These are phyloP conservation scores for Logfia minima DNA, from an alignment of 129 eudicot genomes.

Conservation along the genomic window DNA sequence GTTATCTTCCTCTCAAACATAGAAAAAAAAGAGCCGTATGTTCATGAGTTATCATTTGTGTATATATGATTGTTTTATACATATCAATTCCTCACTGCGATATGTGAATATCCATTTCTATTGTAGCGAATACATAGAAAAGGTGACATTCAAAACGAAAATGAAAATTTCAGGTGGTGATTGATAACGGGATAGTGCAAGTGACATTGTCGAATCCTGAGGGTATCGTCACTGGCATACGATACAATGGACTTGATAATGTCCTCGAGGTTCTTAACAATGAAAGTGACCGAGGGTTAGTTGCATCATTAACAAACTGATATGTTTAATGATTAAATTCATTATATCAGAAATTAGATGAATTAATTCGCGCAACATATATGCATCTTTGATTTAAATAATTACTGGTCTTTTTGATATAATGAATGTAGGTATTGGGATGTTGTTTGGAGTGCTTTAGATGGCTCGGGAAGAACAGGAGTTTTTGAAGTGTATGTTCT, in stretches of 20 bases:
- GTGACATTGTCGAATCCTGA: constrained; percentile 76
- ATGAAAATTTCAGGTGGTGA: constrained; percentile 46
- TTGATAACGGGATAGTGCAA: constrained; percentile 79
- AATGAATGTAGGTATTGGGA: constrained; percentile 76
- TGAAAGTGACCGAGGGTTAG: constrained; percentile 76
- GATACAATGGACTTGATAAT: constrained; percentile 73
- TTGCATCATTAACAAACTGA: not conserved
- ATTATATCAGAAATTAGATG: too few relatives aligned
- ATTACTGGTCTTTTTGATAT: not conserved
- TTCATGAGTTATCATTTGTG: too few relatives aligned
- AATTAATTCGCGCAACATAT: too few relatives aligned
- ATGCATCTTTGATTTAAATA: not conserved
- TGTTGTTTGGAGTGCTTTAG: constrained; percentile 79
- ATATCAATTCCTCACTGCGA: too few relatives aligned
- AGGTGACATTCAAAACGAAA: not conserved
- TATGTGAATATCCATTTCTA: too few relatives aligned
- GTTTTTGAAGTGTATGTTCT: constrained; percentile 63
- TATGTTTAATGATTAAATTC: not conserved
- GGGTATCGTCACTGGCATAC: constrained; percentile 73
- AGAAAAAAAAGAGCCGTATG: too few relatives aligned
- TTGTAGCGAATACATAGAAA: constrained; percentile 1
- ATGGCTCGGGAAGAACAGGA: constrained; percentile 66
- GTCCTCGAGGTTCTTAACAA: constrained; percentile 66
- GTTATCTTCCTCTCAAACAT: too few relatives aligned
- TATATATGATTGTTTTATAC: too few relatives aligned